Conservation (phyloP, 495 filamentous ascomycete genomes). For the Schizothecium vesticola region DNA sequence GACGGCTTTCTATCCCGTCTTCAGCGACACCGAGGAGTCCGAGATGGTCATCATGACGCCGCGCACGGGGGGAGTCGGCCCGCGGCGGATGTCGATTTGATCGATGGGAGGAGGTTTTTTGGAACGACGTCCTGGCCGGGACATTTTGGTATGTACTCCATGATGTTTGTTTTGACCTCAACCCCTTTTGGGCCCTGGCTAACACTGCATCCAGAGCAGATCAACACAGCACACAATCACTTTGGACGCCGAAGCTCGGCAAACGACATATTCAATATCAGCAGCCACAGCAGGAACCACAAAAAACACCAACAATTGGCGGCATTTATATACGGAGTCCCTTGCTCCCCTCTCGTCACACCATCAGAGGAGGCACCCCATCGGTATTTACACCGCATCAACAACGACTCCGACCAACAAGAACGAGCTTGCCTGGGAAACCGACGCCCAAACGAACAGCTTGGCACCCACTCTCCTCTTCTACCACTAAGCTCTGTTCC, state of each 20-base stretch:
- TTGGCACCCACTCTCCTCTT: neutral
- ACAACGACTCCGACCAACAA: neutral
- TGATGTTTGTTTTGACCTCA: neutral
- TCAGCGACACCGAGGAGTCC: neutral
- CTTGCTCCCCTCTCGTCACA: neutral
- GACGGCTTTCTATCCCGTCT: neutral
- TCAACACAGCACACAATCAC: neutral
- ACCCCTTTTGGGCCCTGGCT: neutral
- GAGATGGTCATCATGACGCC: neutral
- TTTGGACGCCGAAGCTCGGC: neutral
- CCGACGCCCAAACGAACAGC: neutral
- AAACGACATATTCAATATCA: neutral
- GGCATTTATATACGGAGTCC: neutral
- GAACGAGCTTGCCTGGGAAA: neutral
- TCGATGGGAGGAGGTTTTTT: neutral
- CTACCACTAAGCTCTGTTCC: neutral
- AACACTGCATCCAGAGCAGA: neutral
- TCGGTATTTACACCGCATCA: neutral
- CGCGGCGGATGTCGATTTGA: neutral
- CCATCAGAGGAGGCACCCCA: neutral
- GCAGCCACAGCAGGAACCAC: neutral
- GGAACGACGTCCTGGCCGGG: neutral
- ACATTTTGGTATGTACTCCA: neutral
- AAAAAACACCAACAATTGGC: neutral
- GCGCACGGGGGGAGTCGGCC: neutral